Evolutionary conservation across 2,329 filamentous ascomycete genomes (phyloP), one percentile per base, ranked within the genome.

Genomic region (Colletotrichum sp.): DNA sequence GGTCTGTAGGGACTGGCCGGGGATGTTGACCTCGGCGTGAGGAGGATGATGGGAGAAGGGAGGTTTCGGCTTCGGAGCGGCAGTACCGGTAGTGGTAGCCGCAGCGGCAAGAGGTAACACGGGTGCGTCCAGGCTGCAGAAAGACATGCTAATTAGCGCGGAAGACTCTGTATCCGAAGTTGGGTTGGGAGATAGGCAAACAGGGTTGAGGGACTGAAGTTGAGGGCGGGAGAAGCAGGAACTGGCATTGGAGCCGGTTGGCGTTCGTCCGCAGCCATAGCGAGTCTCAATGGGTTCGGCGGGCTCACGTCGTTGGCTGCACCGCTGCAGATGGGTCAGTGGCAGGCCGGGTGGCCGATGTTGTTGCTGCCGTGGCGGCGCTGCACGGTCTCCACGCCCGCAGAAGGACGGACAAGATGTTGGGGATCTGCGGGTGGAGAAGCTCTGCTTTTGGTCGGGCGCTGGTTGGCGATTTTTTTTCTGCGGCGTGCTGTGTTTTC

Each of bases 401-500:
- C 48, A 61, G 72, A 67, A 69, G 32, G 74, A 80, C 84, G 85
- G 85, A 85, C 83, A 85, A 85, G 79, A 81, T 85, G 84, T 86
- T 86, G 85, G 85, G 85, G 85, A 86, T 84, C 80, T 85, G 84
- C 84, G 84, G 81, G 81, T 81, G 79, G 79, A 77, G 73, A 57
- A 39, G 15, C 28, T 63, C 60, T 70, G 69, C 78, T 72, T 77
- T 77, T 67, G 60, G 71, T 48, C 52, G 39, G 43, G 67, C 57
- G 71, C 67, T 43, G 67, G 71, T 65, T 74, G 43, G 71, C 59
- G 67, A 74, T 64, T 71, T 63, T 75, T 74, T 67, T 72, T 48
- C 69, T 75, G 69, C 63, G 57, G 43, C 66, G 69, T 26, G 59
- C 30, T 61, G 18, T 65, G 24, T 39, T 61, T 48, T 52, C 60